Conservation (phyloP, 202 grass and related monocot species). For the Saccharum hybrid region DNA sequence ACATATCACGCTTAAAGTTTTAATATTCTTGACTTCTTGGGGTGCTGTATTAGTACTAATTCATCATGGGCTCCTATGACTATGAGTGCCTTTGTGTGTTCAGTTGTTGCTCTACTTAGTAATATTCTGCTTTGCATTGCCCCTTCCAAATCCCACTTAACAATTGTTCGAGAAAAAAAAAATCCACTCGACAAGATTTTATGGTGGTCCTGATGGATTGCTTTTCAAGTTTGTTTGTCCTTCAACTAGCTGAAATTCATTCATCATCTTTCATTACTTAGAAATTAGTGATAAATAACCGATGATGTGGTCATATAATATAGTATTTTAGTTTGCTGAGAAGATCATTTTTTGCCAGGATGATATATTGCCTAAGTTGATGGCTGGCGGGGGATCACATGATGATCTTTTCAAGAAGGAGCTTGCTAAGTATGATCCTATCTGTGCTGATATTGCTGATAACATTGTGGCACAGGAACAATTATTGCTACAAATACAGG, state of each 20-base stretch:
- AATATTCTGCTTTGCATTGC: constrained; percentile 30
- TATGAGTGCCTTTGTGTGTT: neutral
- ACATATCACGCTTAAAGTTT: constrained; percentile 12
- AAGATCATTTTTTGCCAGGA: constrained; percentile 62
- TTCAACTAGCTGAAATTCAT: constrained; percentile 40
- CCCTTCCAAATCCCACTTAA: constrained; percentile 22
- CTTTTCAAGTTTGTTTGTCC: constrained; percentile 47
- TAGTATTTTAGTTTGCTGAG: constrained; percentile 24
- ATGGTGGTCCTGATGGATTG: neutral
- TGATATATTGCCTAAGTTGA: constrained; percentile 95
- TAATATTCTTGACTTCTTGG: constrained; percentile 14
- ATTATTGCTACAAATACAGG: constrained; percentile 96
- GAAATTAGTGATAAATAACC: constrained; percentile 26
- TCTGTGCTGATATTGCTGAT: constrained; percentile 92
- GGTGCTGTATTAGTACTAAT: constrained; percentile 23
- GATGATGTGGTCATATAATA: neutral
- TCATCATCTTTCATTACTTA: constrained; percentile 25
- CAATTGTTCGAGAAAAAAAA: neutral
- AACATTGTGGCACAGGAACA: constrained; percentile 95
- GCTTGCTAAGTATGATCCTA: constrained; percentile 80
- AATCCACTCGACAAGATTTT: constrained; percentile 31
- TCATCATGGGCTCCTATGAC: constrained; percentile 21
- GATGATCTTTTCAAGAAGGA: constrained; percentile 98
- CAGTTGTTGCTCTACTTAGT: constrained; percentile 33
- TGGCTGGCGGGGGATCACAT: constrained; percentile 86